Evolutionary conservation across 139 green algal genomes (phyloP).

Genomic region (Haematococcus sp.): DNA sequence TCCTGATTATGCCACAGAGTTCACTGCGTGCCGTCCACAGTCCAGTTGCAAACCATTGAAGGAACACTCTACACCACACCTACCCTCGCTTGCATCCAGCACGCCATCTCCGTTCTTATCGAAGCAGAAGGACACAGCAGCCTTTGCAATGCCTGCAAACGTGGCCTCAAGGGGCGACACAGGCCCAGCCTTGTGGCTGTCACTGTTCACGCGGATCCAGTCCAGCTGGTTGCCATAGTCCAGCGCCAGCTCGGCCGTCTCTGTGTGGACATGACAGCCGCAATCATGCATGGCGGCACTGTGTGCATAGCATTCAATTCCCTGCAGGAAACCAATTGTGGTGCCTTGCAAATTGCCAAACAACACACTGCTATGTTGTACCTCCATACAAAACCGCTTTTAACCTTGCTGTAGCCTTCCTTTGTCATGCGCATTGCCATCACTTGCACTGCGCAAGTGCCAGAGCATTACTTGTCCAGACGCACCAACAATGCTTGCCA

Average conservation of each 20-base stretch:
- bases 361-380: too few relatives aligned
- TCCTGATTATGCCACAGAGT: too few relatives aligned
- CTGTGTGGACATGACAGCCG: not conserved
- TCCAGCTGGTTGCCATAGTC: slow-evolving; percentile 46
- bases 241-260: slow-evolving; percentile 60
- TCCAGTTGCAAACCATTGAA: not conserved
- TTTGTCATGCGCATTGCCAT: too few relatives aligned
- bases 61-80: not conserved
- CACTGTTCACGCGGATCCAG: slow-evolving; percentile 44
- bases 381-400: too few relatives aligned
- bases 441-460: too few relatives aligned
- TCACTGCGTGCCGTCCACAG: too few relatives aligned
- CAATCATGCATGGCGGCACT: too few relatives aligned
- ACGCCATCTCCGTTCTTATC: slow-evolving; percentile 46
- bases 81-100: slow-evolving; percentile 37
- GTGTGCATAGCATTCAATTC: too few relatives aligned
- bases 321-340: too few relatives aligned
- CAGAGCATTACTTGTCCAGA: too few relatives aligned
- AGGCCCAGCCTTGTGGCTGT: slow-evolving; percentile 12
- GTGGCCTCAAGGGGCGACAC: slow-evolving; percentile 32
- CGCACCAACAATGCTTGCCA: slow-evolving; percentile 63
- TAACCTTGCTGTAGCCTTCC: too few relatives aligned
- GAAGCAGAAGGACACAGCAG: slow-evolving; percentile 38
- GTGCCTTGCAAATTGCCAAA: too few relatives aligned
- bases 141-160: slow-evolving; percentile 27